phyloP scores from a whole-genome alignment of 176 grass and related monocot genomes.

The Puya raimondii region DNA sequence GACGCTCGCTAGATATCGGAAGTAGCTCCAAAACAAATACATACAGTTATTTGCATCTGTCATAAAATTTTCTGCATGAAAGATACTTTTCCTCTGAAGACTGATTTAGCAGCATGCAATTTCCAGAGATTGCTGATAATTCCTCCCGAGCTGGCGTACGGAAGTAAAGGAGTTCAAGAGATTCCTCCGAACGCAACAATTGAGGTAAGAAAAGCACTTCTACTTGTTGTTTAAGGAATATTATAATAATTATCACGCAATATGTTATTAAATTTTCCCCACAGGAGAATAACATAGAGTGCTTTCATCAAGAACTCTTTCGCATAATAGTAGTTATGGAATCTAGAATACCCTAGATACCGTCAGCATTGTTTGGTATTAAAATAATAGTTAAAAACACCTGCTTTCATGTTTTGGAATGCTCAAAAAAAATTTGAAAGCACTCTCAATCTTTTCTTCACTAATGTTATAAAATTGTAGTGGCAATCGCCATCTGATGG shows the following conservation, averaged over 20 bases:
- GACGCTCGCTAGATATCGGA: too few relatives aligned
- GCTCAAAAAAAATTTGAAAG: too few relatives aligned
- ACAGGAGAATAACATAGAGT: too few relatives aligned
- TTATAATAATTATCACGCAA: background rate
- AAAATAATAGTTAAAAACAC: too few relatives aligned
- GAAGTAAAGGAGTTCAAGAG: slow-evolving; percentile 90
- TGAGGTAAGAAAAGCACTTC: slow-evolving; percentile 45
- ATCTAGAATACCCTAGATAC: too few relatives aligned
- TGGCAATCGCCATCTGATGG: too few relatives aligned
- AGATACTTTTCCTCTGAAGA: slow-evolving; percentile 9
- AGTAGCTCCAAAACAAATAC: slow-evolving; percentile 1
- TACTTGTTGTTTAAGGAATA: background rate
- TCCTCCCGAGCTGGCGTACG: slow-evolving; percentile 85
- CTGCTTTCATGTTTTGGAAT: too few relatives aligned
- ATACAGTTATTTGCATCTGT: background rate
- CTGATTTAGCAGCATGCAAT: slow-evolving; percentile 11
- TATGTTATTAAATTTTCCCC: background rate
- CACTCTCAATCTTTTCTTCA: too few relatives aligned
- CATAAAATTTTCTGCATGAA: background rate
- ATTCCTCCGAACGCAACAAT: slow-evolving; percentile 96
- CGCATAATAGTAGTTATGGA: too few relatives aligned
- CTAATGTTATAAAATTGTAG: too few relatives aligned
- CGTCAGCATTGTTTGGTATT: too few relatives aligned
- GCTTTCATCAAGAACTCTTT: too few relatives aligned
- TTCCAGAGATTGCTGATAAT: slow-evolving; percentile 84